Evolutionary conservation across 108 stramenopile genomes (phyloP), one percentile per base, ranked within the genome.

Genomic region (Pseudonitzschia multiseries): DNA sequence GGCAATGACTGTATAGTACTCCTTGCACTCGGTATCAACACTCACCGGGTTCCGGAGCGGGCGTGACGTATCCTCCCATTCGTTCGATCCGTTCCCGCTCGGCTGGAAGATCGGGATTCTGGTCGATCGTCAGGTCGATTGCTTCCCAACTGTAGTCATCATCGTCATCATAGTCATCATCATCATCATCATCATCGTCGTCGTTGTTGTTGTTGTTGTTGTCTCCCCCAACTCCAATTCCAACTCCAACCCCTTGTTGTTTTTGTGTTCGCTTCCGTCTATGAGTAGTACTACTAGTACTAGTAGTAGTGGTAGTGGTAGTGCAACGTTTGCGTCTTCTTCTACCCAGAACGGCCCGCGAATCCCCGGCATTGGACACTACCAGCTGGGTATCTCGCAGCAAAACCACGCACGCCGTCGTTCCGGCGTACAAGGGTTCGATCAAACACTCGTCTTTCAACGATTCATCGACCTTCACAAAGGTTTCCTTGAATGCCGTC

Each of bases 41-140:
- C 61, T 29, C 36, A 62, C 95, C 96, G 28, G 86, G 88, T 72
- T 95, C 97, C 8, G 93, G 94, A 27, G 98, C 92, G 10, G 93
- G 95, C n/a, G 93, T 90, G 56, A 98, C 94, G 68, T 79, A 97
- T 29, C 98, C 98, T 54, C 98, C 98, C 29, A 78, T 77, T 31
- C 67, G 54, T 69, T 92, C 84, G 50, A 98, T 97, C 26, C 96
- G 88, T 74, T 86, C 81, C 68, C 81, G 65, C 72, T 93, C 92
- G 33, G 80, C 85, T 0, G 86, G 88, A 8, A 83, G 68, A 76
- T 98, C 89, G 22, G 96, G 96, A 81, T 98, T 98, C 57, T 97
- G 97, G 77, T 98, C 97, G 0, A 79, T 65, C 9, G 87, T 86
- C 57, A 98, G 73, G 56, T 93, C 86, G 24, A 86, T 75, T 17